Base-by-base conservation (phyloP, 2,329 filamentous ascomycete genomes). In the Ophiostoma fasciatum region DNA sequence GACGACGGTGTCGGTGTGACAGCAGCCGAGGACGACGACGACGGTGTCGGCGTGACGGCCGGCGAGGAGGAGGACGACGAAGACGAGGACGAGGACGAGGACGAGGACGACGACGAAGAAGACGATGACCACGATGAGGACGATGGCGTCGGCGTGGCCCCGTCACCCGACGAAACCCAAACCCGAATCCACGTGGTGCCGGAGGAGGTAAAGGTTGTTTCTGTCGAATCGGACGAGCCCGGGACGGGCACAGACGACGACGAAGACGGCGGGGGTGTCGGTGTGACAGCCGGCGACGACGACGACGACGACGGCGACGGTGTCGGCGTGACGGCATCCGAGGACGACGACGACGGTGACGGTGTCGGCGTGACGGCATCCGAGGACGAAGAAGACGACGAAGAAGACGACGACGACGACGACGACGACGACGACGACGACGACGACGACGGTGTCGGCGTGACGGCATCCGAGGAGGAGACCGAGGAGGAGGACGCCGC, bases 121-220 rank as follows among this genome's bases (percentile, higher is more conserved):
- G 19, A 22, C 3, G 32, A 4, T 12, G 19, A 15, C 8, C 19
- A 12, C 18, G 31, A 26, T 12, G 31, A 22, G 11, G 35, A 17
- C n/a, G 30, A 33, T 18, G 20, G 31, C 39, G 35, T 52, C 50
- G 2, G 45, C 41, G 42, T 58, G 59, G 40, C 58, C 59, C n/a
- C n/a, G n/a, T n/a, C n/a, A n/a, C n/a, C n/a, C n/a, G n/a, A n/a
- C n/a, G n/a, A n/a, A n/a, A n/a, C n/a, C n/a, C n/a, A n/a, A n/a
- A n/a, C n/a, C n/a, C n/a, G n/a, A n/a, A n/a, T n/a, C n/a, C n/a
- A n/a, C n/a, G n/a, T n/a, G n/a, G n/a, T n/a, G n/a, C n/a, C n/a
- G n/a, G n/a, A n/a, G n/a, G n/a, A n/a, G n/a, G n/a, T n/a, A n/a
- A n/a, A n/a, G n/a, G n/a, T n/a, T n/a, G n/a, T n/a, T n/a, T n/a